Base-by-base conservation (phyloP, 208 protist species). In the Tetramitus jugosus region DNA sequence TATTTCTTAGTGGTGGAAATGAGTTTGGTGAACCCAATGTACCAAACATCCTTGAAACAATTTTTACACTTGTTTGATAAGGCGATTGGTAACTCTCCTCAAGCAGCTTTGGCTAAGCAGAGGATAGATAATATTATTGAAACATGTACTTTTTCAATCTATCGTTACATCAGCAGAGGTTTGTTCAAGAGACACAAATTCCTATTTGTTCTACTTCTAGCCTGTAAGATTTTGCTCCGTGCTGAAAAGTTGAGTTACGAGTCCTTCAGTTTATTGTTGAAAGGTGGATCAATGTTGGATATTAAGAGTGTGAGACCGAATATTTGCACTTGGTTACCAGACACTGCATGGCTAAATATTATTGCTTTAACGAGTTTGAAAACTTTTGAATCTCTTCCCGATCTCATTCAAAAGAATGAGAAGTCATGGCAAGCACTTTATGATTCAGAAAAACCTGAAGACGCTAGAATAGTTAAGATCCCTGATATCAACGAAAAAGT, bases 1-100 rank as follows among this genome's bases (percentile, higher is more conserved):
- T 99, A 98, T 85, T 99, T 99, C 89, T 82, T 98, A n/a, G 93
- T 98, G 17, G 93, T 96, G 62, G 96, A 99, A 80, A 97, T 98
- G 93, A 90, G 90, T 3, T 77, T 95, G 23, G 94, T 99, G 31
- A 96, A 91, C 84, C 79, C 91, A 82, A 99, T 99, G 97, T 99
- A 99, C 86, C 94, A 98, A 84, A 98, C 93, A 37, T 98, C 96
- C 40, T 91, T 99, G 53, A 82, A 88, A 29, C 95, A 98, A 86
- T 99, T 98, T 89, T 90, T 98, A 77, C 85, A 85, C 61, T 89
- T 97, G 74, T 98, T 98, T 83, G 91, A 98, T 82, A 80, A 85
- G 56, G 90, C 93, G 3, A 97, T 99, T 80, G 79, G 93, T 43
- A 46, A 81, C 26, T 60, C 86, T 14, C 64, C 40, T 37, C 52